phyloP scores from a whole-genome alignment of 2,329 filamentous ascomycete species.

The Pseudocercospora eumusae region DNA sequence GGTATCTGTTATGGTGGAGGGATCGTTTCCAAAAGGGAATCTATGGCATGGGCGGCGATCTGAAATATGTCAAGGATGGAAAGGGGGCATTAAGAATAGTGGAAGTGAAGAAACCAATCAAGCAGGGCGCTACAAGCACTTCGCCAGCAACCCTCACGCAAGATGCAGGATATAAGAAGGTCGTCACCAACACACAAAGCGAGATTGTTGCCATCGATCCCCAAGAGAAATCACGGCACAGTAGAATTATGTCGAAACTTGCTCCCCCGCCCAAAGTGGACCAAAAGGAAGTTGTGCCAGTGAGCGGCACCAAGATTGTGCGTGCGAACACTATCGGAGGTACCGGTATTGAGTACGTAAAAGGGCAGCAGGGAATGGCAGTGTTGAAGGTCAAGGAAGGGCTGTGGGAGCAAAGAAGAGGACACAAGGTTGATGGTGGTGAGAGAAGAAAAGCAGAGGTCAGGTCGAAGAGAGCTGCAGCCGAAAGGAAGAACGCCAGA shows the following conservation, averaged over 20 bases:
- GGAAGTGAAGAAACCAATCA: conserved; percentile 46
- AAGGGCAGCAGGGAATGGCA: conserved; percentile 63
- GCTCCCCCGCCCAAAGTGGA: conserved; percentile 41
- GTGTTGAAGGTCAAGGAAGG: conserved; percentile 74
- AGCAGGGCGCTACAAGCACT: conserved; percentile 13
- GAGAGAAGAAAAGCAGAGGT: conserved; percentile 86
- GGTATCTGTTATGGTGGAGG: conserved; percentile 85
- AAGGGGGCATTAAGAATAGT: conserved; percentile 60
- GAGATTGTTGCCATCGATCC: conserved; percentile 22
- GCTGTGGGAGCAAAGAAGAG: conserved; percentile 86
- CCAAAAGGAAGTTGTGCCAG: conserved; percentile 39
- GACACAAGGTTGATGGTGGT: conserved; percentile 93
- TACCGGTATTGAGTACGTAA: conserved; percentile 69
- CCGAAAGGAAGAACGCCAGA: conserved; percentile 65
- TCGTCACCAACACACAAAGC: conserved; percentile 61
- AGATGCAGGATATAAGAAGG: conserved; percentile 57
- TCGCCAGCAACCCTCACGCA: conserved; percentile 52
- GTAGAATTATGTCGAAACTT: conserved; percentile 29
- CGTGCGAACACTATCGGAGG: conserved; percentile 71
- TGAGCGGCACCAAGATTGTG: conserved; percentile 67
- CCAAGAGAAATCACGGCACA: conserved; percentile 24
- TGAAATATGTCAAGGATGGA: conserved; percentile 68
- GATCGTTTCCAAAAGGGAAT: conserved; percentile 77
- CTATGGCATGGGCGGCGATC: conserved; percentile 80
- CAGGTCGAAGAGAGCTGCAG: conserved; percentile 78